Base-by-base conservation (phyloP, 192 early-diverging fungal genomes). In the Spinellus fusiger region DNA sequence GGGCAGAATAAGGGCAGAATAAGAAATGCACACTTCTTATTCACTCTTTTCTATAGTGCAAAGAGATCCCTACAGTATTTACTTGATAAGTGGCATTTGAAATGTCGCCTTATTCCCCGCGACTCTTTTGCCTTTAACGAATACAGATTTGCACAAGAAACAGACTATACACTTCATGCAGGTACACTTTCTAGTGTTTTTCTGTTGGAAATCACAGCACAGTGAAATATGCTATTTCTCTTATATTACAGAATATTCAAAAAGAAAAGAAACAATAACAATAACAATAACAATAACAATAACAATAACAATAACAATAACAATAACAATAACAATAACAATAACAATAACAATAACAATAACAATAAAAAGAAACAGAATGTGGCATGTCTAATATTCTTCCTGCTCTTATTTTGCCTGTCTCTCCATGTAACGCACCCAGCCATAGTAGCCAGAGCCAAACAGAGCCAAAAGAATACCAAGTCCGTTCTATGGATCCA, bases 11-110 rank as follows among this genome's bases (percentile, higher is more conserved):
- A 46, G 48, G 28, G 13, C n/a, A 52, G 33, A 1, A 13, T 0
- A 28, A 49, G 1, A 9, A 10, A 54, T 63, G 5, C 0, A 26
- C n/a, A 44, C n/a, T 26, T 47, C n/a, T 54, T 20, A 10, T 38
- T 1, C 12, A 0, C 5, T 15, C 47, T 16, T 59, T 5, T 8
- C 35, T 33, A 50, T 50, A 84, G 79, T 55, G 77, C 84, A 27
- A 78, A 81, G 55, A 75, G 87, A 23, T 79, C 79, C 23, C 79
- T 90, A n/a, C 76, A 84, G 49, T 77, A 75, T 26, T 44, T 86
- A 26, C 51, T 90, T 28, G 78, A 80, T 34, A 84, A 82, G 47
- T 88, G 83, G 80, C 73, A 67, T 0, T 62, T 88, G 5, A 58
- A 77, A 23, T 71, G 70, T 27, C 48, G 69, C 0, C 23, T 68